Conservation (phyloP, 768 basidiomycete species). For the Mycena pura region DNA sequence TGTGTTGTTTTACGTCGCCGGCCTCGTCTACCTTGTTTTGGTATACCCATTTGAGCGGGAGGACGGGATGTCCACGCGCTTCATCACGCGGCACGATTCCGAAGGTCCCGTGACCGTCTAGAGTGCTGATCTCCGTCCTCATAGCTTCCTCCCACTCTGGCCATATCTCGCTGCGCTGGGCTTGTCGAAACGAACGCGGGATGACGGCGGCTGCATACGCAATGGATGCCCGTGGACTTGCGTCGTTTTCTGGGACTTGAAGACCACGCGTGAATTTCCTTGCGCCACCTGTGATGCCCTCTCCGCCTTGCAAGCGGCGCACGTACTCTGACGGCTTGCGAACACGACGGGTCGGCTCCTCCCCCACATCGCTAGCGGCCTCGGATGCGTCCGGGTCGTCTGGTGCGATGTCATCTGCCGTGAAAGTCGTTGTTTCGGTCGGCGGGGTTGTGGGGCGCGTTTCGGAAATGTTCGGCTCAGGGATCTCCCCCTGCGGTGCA, state of each 20-base stretch:
- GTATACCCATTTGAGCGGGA: slow-evolving; percentile 40
- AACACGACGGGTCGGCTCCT: background rate
- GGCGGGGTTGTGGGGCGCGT: background rate
- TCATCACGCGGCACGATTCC: slow-evolving; percentile 21
- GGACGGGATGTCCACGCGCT: background rate
- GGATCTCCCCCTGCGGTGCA: slow-evolving; percentile 4
- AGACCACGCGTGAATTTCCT: slow-evolving; percentile 1
- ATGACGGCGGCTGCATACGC: slow-evolving; percentile 1
- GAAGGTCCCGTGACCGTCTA: slow-evolving; percentile 35
- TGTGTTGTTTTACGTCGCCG: slow-evolving; percentile 12
- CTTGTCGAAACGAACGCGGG: slow-evolving; percentile 25
- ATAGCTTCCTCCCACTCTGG: slow-evolving; percentile 31
- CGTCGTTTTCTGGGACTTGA: slow-evolving; percentile 3
- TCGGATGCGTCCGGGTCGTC: slow-evolving; percentile 11
- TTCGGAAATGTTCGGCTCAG: background rate
- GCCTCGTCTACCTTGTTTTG: slow-evolving; percentile 28
- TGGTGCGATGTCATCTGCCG: slow-evolving; percentile 8
- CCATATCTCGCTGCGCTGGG: slow-evolving; percentile 31
- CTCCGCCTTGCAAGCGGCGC: slow-evolving; percentile 6
- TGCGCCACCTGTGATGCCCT: background rate
- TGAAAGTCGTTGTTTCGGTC: background rate
- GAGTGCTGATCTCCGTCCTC: slow-evolving; percentile 24
- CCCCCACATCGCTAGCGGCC: slow-evolving; percentile 13
- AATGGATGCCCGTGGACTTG: background rate
- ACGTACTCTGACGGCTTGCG: slow-evolving; percentile 16